Percentiles rank a stretch among this genome's conserved stretches.
These are phyloP conservation scores for Venturia effusa DNA, from an alignment of 2,329 filamentous ascomycete genomes.

Conservation along the genomic window DNA sequence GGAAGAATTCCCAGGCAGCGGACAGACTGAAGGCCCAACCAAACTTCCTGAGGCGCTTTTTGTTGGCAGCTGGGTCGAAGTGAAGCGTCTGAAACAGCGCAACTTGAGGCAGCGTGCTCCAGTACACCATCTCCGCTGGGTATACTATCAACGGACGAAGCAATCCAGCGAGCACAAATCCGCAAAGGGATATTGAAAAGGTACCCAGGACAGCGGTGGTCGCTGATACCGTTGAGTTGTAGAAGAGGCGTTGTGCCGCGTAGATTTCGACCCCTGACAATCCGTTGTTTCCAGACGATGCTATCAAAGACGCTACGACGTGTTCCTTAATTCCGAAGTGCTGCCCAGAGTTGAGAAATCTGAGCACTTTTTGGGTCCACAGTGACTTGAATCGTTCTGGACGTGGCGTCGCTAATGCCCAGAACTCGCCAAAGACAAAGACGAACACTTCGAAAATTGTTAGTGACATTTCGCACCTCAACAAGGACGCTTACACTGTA, in stretches of 20 bases:
- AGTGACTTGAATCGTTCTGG: slow-evolving; percentile 5
- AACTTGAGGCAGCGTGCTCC: slow-evolving; percentile 53
- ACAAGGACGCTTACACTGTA: background rate
- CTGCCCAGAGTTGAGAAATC: slow-evolving; percentile 5
- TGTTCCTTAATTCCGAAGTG: slow-evolving; percentile 7
- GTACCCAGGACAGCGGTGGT: slow-evolving; percentile 37
- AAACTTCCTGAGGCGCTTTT: slow-evolving; percentile 19
- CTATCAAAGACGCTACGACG: slow-evolving; percentile 6
- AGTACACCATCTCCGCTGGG: slow-evolving; percentile 68
- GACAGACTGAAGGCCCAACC: slow-evolving; percentile 15
- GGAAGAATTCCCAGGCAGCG: slow-evolving; percentile 13
- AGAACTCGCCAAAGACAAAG: slow-evolving; percentile 3
- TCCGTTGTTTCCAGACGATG: slow-evolving; percentile 5
- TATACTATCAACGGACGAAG: slow-evolving; percentile 19
- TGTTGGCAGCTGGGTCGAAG: slow-evolving; percentile 43
- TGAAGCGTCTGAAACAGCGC: slow-evolving; percentile 65
- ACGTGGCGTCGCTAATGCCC: background rate
- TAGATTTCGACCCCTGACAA: slow-evolving; percentile 5
- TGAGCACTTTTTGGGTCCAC: background rate
- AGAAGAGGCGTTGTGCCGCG: slow-evolving; percentile 22
- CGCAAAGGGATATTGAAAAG: slow-evolving; percentile 57
- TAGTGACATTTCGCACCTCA: background rate
- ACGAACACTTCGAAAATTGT: slow-evolving; percentile 2
- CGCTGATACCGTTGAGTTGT: slow-evolving; percentile 54
- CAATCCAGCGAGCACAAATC: slow-evolving; percentile 19